Evolutionary conservation across 805 yeast genomes (phyloP), one percentile per base, ranked within the genome.

Genomic region (Schwanniomyces polymorphus): DNA sequence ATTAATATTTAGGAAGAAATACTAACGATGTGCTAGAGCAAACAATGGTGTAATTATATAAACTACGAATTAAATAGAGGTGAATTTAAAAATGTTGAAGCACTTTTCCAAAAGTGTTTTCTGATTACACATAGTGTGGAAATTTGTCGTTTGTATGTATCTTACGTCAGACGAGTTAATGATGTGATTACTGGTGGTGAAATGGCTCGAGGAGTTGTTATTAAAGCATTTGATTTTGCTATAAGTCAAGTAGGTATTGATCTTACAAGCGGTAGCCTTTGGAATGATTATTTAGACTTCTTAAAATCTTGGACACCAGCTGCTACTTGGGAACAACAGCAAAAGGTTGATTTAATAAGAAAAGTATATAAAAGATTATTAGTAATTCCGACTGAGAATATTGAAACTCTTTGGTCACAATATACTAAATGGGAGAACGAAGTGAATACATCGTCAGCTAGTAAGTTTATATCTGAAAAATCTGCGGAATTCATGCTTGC

Each of bases 401-500:
- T 92, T 41, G 97, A 91, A 61, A 76, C 74, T 18, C 72, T 87
- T 46, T 92, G 99, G 99, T 73, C 80, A 48, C 82, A 74, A 43
- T 92, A 91, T 65, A 85, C 88, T 18, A 74, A 77, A 49, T 94
- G 94, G 83, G 98, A 92, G 65, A 88, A 84, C 56, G 85, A 83
- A 33, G 68, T 83, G 16, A 87, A 86, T 59, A 74, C 86, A 29
- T 70, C 85, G 16, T 86, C 91, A 3, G 94, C 97, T 3, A 82
- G 96, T 58, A 89, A 88, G 64, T 83, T 86, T 60, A 84, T 91
- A 44, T 84, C 88, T 38, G 97, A 91, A 56, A 77, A 82, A 50
- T 86, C 95, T 10, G 83, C 88, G 3, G 86, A 82, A 11, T 94
- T 91, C 61, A 88, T 92, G 97, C 82, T 79, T 53, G 91, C 97